Base-by-base conservation (phyloP, 108 stramenopile genomes). In the Nitzschia inconspicua region DNA sequence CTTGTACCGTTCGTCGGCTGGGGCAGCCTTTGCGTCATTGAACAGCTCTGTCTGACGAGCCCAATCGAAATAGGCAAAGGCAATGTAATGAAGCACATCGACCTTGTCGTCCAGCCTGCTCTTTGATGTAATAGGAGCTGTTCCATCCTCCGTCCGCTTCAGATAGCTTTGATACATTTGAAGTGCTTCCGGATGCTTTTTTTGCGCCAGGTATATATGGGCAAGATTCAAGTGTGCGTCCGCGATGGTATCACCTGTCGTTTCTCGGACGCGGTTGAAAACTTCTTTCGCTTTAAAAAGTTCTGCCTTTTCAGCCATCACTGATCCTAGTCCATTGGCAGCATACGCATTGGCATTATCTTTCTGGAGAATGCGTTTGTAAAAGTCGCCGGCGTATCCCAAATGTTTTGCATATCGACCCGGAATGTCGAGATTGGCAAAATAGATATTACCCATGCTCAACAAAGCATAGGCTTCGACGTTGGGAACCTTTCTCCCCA, bases 301-400 rank as follows among this genome's bases (percentile, higher is more conserved):
- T 35, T 94, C 89, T 8, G 73, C 92, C 55, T 91, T 94, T 64
- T 94, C 93, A 0, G 93, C 93, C 40, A 94, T 72, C 16, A 90
- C 82, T 34, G 88, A 85, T 4, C 93, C 93, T 20, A 94, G 46
- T 1, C 93, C 93, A 61, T 91, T 94, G 7, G 86, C 93, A 20
- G 93, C 93, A 44, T 89, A 94, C 1, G 89, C 87, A 74, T 94
- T 94, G n/a, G 83, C 75, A n/a, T 76, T 78, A 56, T 94, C 93
- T 55, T 89, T 91, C 27, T 47, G 57, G 3, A 94, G 57, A 34
- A 89, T 88, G 47, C 81, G 57, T 50, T 76, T 72, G 73, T 88
- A 94, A 44, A 72, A 89, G 37, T 87, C 87, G 14, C 77, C 83
- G 26, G 93, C 80, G 50, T 94, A 86, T 35, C 79, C 60, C 31